These are phyloP conservation scores for Ampelocalamus luodianensis DNA, from an alignment of 176 grass and related monocot genomes.

Conservation along the genomic window DNA sequence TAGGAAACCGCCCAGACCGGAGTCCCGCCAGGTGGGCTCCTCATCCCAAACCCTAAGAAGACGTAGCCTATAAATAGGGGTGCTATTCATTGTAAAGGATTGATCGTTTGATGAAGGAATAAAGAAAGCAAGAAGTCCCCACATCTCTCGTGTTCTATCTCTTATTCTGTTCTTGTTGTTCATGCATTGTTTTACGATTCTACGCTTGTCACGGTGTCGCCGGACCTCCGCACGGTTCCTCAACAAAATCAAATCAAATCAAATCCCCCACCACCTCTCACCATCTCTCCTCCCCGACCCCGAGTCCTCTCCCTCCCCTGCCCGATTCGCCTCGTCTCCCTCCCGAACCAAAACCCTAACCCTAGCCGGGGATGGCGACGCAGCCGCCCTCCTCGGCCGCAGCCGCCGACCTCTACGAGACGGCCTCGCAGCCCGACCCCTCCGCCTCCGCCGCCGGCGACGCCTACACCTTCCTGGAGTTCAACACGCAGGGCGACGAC, in stretches of 20 bases:
- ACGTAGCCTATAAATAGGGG: no score
- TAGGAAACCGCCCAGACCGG: no score
- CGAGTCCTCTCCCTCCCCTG: background rate
- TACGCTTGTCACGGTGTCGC: no score
- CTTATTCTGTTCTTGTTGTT: no score
- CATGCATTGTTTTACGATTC: no score
- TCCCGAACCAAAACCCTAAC: slow-evolving; percentile 69
- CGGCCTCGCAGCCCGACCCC: slow-evolving; percentile 93
- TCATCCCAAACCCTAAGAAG: no score
- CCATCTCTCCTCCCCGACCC: slow-evolving; percentile 8
- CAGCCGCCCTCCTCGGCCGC: slow-evolving; percentile 53
- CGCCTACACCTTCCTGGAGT: slow-evolving; percentile 97
- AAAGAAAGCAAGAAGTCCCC: no score
- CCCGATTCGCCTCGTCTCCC: slow-evolving; percentile 47
- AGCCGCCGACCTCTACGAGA: slow-evolving; percentile 85
- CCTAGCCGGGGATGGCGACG: slow-evolving; percentile 59
- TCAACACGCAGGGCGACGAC: slow-evolving; percentile 97
- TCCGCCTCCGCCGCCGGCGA: slow-evolving; percentile 61
- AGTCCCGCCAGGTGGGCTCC: no score
- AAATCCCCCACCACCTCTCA: background rate
- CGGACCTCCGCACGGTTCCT: background rate
- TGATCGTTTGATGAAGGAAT: no score
- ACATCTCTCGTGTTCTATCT: no score
- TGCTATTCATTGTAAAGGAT: no score
- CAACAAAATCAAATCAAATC: slow-evolving; percentile 44